phyloP scores from a whole-genome alignment of 2,329 filamentous ascomycete species.

The Xylariaceae sp. region DNA sequence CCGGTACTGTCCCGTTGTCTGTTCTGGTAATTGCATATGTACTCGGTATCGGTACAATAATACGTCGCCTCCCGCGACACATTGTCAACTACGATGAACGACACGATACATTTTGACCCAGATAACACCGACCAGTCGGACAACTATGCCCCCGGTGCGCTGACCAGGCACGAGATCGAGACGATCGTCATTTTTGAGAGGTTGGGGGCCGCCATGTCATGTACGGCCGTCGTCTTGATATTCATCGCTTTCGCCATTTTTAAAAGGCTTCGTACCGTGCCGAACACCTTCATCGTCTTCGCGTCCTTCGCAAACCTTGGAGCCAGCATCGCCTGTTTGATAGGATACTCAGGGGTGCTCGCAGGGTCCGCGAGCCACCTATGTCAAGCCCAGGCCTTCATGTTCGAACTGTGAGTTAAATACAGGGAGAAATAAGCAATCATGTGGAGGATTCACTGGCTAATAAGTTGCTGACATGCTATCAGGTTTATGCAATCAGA shows the following conservation, averaged over 20 bases:
- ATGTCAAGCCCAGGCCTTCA: constrained; percentile 63
- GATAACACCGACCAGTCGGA: constrained; percentile 6
- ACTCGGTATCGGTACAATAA: constrained; percentile 1
- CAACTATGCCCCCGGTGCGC: neutral
- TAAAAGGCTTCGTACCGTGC: constrained; percentile 58
- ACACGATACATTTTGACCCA: constrained; percentile 7
- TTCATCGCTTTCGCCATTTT: constrained; percentile 55
- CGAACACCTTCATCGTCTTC: constrained; percentile 65
- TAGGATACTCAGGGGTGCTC: constrained; percentile 66
- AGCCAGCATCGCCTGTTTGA: constrained; percentile 67
- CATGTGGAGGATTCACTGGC: neutral
- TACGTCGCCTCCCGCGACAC: neutral
- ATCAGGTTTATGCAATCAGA: constrained; percentile 76
- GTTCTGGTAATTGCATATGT: neutral
- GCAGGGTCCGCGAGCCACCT: constrained; percentile 57
- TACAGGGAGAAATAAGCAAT: too few species aligned
- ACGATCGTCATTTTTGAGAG: constrained; percentile 54
- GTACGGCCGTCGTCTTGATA: constrained; percentile 54
- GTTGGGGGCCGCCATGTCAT: constrained; percentile 55
- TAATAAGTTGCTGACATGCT: constrained; percentile 8
- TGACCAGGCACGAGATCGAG: constrained; percentile 39
- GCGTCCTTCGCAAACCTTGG: constrained; percentile 63
- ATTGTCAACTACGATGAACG: constrained; percentile 6
- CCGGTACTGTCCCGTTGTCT: neutral
- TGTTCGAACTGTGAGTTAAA: constrained; percentile 66